A percentile compares a stretch with the other conserved stretches of the same genome.
phyloP scores from a whole-genome alignment of 2,329 filamentous ascomycete species.

The Arthroderma sp. region DNA sequence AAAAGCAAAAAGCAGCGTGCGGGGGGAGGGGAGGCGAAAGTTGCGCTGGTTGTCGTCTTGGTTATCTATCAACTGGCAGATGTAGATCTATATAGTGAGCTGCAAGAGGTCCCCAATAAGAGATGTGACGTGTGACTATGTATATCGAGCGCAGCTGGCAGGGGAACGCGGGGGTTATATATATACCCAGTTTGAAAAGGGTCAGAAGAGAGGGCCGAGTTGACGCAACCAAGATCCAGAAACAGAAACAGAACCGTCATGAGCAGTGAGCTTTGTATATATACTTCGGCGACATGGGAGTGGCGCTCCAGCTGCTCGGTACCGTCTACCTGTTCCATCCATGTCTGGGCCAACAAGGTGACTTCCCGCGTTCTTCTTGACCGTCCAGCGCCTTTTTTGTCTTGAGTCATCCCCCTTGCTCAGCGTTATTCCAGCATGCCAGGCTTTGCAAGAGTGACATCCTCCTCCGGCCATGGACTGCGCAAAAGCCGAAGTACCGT shows the following conservation, averaged over 20 bases:
- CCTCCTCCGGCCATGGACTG: neutral
- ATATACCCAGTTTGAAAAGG: neutral
- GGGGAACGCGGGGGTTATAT: neutral
- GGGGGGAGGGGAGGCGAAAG: neutral
- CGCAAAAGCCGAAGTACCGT: neutral
- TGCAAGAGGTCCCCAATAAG: neutral
- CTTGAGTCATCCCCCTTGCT: slow-evolving; percentile 1
- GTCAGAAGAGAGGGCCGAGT: neutral
- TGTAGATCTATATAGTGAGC: no score
- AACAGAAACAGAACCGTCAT: no score
- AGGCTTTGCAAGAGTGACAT: neutral
- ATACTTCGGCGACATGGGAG: neutral
- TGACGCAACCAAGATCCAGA: slow-evolving; percentile 1
- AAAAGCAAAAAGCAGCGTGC: neutral
- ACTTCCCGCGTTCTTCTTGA: neutral
- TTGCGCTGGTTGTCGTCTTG: neutral
- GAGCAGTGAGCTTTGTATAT: neutral
- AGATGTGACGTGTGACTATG: neutral
- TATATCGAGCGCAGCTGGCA: neutral
- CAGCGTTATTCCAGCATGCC: neutral
- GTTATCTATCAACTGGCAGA: neutral
- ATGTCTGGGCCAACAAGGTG: neutral
- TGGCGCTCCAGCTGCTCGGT: neutral
- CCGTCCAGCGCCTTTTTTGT: neutral
- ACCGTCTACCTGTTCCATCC: neutral